Evolutionary conservation across 495 filamentous ascomycete genomes (phyloP).

Genomic region (Penicillium flavigenum): DNA sequence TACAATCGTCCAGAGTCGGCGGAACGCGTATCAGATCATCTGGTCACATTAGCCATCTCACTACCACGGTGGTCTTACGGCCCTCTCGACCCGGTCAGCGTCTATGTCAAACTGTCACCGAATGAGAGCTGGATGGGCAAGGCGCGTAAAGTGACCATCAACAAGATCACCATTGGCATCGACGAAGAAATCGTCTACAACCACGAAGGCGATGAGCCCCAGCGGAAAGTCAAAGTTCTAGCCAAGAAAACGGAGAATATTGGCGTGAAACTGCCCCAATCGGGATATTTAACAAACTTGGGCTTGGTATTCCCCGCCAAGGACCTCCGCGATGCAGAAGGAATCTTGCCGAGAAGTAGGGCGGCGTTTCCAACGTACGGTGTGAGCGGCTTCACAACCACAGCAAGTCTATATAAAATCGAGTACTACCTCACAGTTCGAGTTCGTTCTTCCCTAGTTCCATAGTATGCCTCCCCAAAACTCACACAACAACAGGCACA

Average conservation of each 20-base stretch:
- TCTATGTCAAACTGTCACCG: constrained; percentile 88
- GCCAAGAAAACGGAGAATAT: constrained; percentile 80
- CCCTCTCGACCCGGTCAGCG: constrained; percentile 89
- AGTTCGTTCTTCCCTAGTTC: constrained; percentile 49
- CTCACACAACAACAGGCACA: constrained; percentile 62
- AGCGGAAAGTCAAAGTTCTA: constrained; percentile 82
- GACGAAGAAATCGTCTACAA: constrained; percentile 98
- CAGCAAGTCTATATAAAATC: constrained; percentile 93
- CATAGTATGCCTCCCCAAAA: background rate
- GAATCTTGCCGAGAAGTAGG: constrained; percentile 80
- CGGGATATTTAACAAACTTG: constrained; percentile 87
- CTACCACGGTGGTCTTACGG: constrained; percentile 96
- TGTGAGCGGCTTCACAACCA: constrained; percentile 88
- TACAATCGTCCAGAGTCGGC: constrained; percentile 93
- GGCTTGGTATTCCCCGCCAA: constrained; percentile 89
- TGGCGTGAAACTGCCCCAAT: constrained; percentile 77
- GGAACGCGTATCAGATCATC: constrained; percentile 79
- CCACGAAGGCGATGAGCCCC: constrained; percentile 95
- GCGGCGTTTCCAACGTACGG: constrained; percentile 86
- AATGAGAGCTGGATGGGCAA: constrained; percentile 90
- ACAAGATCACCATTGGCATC: constrained; percentile 88
- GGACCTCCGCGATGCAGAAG: constrained; percentile 83
- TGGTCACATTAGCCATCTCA: constrained; percentile 88
- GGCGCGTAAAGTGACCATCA: constrained; percentile 88
- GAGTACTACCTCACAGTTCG: constrained; percentile 95